Evolutionary conservation across 768 basidiomycete genomes (phyloP).

Genomic region (Mycena vulgaris): DNA sequence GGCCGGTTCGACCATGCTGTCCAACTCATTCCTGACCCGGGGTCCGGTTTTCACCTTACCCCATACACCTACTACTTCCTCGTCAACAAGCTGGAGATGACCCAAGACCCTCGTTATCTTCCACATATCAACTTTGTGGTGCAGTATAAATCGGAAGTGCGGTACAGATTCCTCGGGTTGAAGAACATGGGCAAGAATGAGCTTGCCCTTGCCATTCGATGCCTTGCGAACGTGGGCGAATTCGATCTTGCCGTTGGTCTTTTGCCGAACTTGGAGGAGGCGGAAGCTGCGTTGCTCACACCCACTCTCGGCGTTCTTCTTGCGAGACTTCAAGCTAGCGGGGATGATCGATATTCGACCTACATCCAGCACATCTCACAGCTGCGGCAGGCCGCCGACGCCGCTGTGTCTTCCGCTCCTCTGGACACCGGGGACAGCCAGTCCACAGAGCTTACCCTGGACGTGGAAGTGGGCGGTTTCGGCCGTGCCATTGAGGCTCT

Average conservation of each 20-base stretch:
- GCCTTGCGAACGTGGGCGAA: constrained; percentile 21
- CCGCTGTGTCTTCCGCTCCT: neutral
- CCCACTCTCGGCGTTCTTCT: constrained; percentile 22
- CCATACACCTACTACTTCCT: constrained; percentile 55
- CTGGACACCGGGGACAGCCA: neutral
- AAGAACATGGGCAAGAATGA: constrained; percentile 10
- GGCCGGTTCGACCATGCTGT: constrained; percentile 60
- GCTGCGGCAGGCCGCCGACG: neutral
- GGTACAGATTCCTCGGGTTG: neutral
- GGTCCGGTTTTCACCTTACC: constrained; percentile 50
- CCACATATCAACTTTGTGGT: constrained; percentile 29
- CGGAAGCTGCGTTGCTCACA: neutral
- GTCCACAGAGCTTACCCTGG: neutral
- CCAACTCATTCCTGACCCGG: constrained; percentile 58
- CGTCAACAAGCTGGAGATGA: constrained; percentile 42
- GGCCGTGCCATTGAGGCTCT: constrained; percentile 12
- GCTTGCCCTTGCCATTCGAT: constrained; percentile 22
- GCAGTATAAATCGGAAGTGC: constrained; percentile 22
- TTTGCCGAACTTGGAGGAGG: constrained; percentile 18
- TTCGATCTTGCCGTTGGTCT: constrained; percentile 24
- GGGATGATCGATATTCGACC: neutral
- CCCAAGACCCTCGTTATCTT: constrained; percentile 19
- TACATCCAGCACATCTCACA: constrained; percentile 7
- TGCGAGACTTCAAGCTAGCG: constrained; percentile 5
- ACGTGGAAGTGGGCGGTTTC: neutral